Evolutionary conservation across 2,329 filamentous ascomycete species (phyloP).

Genomic region (Aspergillus fischeri): DNA sequence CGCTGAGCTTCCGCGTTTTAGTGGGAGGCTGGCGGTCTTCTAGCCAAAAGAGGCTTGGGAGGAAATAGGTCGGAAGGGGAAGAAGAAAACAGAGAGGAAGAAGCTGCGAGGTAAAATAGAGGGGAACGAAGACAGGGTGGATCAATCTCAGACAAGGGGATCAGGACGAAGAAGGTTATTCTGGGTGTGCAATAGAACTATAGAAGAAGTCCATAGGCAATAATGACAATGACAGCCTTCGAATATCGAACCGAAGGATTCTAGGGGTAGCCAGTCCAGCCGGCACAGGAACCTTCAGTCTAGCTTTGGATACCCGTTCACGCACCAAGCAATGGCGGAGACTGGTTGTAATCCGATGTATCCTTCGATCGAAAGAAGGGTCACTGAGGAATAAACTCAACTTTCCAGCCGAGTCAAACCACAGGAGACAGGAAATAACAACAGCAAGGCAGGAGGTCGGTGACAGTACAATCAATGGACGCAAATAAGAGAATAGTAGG

Average conservation of each 20-base stretch:
- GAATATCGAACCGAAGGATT: neutral
- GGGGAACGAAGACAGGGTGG: constrained; percentile 8
- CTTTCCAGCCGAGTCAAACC: neutral
- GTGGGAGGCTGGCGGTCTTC: constrained; percentile 14
- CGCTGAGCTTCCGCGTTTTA: constrained; percentile 21
- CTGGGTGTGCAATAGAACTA: neutral
- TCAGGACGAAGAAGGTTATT: constrained; percentile 1
- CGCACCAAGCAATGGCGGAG: neutral
- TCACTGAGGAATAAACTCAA: neutral
- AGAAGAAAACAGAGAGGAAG: neutral
- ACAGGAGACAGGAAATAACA: neutral
- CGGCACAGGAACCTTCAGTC: neutral
- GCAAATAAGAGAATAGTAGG: neutral
- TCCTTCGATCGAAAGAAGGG: neutral
- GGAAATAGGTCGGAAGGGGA: neutral
- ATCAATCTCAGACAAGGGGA: constrained; percentile 1
- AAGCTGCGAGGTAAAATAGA: constrained; percentile 6
- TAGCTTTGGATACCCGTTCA: neutral
- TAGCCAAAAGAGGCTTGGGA: neutral
- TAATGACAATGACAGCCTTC: neutral
- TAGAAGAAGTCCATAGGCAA: neutral
- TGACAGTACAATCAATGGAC: neutral
- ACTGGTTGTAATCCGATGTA: neutral
- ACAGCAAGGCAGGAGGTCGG: neutral
- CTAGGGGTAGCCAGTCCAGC: neutral